Base-by-base conservation (phyloP, 768 basidiomycete genomes). In the Trametes gibbosa region DNA sequence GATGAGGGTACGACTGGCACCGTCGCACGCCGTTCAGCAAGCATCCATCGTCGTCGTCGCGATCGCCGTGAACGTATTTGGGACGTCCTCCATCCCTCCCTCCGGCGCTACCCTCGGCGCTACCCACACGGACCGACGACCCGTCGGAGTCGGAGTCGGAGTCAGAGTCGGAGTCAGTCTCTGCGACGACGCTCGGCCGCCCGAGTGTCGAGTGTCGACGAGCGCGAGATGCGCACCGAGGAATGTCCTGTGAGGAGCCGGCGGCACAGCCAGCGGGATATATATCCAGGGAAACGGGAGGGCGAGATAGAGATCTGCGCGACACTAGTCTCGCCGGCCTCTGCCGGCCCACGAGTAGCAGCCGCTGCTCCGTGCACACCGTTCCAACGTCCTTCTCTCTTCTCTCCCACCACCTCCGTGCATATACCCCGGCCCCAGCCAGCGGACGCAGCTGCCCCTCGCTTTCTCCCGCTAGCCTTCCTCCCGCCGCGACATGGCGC, bases 401-500 rank as follows among this genome's bases (percentile, higher is more conserved):
- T 21, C 40, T 13, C 29, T 46, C n/a, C 8, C 39, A 34, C 35
- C 37, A 39, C 49, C 48, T 41, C 47, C 55, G 39, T 32, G 47
- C 55, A 0, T 29, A 39, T 39, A 39, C 37, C 37, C 37, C 2
- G 37, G 25, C 53, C 13, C 37, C 17, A 14, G 29, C 34, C 19
- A 16, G 10, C 25, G 39, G 5, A 34, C 29, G 21, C 23, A 8
- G 23, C 19, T 32, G 34, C 21, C 23, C 21, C 25, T 29, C 17
- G 29, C 23, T 40, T 23, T 17, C 21, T 27, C 35, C 21, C 29
- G 5, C 21, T 37, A 12, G 27, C 27, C 47, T 46, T 41, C 19
- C 50, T 41, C 19, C 49, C 40, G 40, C 46, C 52, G 23, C 46
- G 34, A 16, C 35, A 79, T 83, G 81, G 63, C 78, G 16, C 86